These are phyloP conservation scores for Irpex lacteus DNA, from an alignment of 1,284 basidiomycete species.

Conservation along the genomic window DNA sequence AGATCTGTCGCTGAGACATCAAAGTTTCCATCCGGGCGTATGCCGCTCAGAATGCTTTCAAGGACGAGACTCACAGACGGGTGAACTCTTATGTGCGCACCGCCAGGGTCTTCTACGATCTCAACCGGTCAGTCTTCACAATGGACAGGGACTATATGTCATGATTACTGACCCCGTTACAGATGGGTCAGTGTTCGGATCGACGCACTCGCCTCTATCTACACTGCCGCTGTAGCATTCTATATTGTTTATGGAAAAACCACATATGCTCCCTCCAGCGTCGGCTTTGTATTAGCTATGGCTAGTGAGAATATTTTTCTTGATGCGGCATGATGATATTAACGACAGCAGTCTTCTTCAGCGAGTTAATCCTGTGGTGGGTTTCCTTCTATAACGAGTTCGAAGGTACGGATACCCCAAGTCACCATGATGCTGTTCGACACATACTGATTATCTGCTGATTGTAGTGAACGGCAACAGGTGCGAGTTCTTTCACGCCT, in stretches of 20 bases:
- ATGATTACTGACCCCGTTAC: background rate
- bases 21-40: conserved; percentile 63
- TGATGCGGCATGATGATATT: conserved; percentile 19
- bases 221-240: conserved; percentile 45
- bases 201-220: conserved; percentile 40
- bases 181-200: conserved; percentile 57
- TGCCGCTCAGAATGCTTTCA: conserved; percentile 48
- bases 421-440: background rate
- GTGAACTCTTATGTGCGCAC: conserved; percentile 48
- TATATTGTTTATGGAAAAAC: conserved; percentile 43
- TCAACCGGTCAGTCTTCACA: conserved; percentile 34
- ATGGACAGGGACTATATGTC: too few species aligned
- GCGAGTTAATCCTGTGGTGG: conserved; percentile 50
- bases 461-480: conserved; percentile 5
- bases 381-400: conserved; percentile 53
- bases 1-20: background rate
- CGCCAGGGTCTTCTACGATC: conserved; percentile 48
- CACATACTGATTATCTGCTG: background rate
- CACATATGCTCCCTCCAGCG: conserved; percentile 34
- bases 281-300: conserved; percentile 46
- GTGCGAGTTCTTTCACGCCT: background rate
- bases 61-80: conserved; percentile 39
- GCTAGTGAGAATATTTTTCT: conserved; percentile 42
- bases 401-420: conserved; percentile 35
- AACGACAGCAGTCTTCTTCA: conserved; percentile 42